Conservation (phyloP, 129 eudicot species). For the Silybum marianum region DNA sequence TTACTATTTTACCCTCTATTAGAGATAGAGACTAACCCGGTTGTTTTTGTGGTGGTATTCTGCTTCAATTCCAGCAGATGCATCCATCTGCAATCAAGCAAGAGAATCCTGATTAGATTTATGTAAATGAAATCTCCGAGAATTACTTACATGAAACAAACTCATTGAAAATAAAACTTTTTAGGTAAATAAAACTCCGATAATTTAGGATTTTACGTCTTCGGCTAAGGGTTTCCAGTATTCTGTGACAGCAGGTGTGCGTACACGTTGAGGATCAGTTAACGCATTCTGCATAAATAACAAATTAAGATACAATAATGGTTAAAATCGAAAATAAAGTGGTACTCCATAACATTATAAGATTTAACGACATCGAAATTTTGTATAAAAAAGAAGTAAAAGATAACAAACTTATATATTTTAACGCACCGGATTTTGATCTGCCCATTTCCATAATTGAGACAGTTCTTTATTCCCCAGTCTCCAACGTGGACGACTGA, state of each 20-base stretch:
- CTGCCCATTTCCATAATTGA: conserved; percentile 97
- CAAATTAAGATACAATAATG: background rate
- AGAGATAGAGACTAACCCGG: conserved; percentile 55
- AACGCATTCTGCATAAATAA: conserved; percentile 73
- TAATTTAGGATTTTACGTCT: conserved; percentile 54
- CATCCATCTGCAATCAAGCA: conserved; percentile 72
- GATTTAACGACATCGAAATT: background rate
- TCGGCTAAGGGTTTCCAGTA: conserved; percentile 97
- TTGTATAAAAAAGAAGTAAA: background rate
- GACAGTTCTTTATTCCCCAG: conserved; percentile 90
- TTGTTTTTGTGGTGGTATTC: conserved; percentile 98
- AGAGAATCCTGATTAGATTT: conserved; percentile 1
- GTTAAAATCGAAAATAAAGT: background rate
- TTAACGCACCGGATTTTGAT: conserved; percentile 74
- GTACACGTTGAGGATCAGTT: conserved; percentile 88
- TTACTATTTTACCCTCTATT: background rate
- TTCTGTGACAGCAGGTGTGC: conserved; percentile 69
- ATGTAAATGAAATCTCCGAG: background rate
- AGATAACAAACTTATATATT: background rate
- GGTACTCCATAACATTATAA: background rate
- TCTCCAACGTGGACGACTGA: conserved; percentile 93
- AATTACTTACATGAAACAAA: background rate
- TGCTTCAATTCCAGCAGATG: conserved; percentile 86
- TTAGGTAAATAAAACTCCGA: background rate
- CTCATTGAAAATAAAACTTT: background rate